Base-by-base conservation (phyloP, 2,329 filamentous ascomycete genomes). In the Xylariaceae sp. region DNA sequence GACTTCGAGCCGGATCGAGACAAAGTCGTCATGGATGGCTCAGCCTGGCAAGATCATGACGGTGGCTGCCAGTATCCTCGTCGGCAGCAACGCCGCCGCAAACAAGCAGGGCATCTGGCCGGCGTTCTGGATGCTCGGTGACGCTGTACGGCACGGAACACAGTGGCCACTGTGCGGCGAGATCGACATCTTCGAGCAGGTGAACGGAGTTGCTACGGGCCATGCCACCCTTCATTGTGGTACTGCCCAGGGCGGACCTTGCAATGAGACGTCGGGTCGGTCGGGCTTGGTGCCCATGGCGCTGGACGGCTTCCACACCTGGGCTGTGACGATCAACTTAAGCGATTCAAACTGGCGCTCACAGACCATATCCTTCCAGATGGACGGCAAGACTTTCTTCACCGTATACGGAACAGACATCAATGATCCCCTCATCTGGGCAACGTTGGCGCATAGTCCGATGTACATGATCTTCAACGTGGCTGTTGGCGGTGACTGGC, bases 81-180 rank as follows among this genome's bases (percentile, higher is more conserved):
- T 83, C 51, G 82, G 79, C 10, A 66, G 66, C 60, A 77, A 77
- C 68, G 48, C 69, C 1, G 41, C 56, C 15, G 53, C 54, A 17
- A 68, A 69, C 49, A 80, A 82, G 70, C 75, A 82, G 64, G 82
- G 82, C 3, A 74, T 84, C 53, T 85, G 82, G 82, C 81, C 82
- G 0, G 82, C 82, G 0, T 84, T 84, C 66, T 85, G 81, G 82
- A 73, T 83, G 61, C 74, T 84, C 13, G 81, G 82, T 47, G 75
- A 82, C 53, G 69, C 76, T 9, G 73, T 80, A 57, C 77, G 79
- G 30, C 72, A 76, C 50, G 80, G 80, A 7, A 76, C 74, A 0
- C 41, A 65, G 11, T 85, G 82, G 82, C 82, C 82, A 0, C 56
- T 61, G 7, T 80, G 79, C 59, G 82, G 82, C 61, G 82, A 85